Base-by-base conservation (phyloP, 805 yeast genomes). In the Pichia kluyveri region DNA sequence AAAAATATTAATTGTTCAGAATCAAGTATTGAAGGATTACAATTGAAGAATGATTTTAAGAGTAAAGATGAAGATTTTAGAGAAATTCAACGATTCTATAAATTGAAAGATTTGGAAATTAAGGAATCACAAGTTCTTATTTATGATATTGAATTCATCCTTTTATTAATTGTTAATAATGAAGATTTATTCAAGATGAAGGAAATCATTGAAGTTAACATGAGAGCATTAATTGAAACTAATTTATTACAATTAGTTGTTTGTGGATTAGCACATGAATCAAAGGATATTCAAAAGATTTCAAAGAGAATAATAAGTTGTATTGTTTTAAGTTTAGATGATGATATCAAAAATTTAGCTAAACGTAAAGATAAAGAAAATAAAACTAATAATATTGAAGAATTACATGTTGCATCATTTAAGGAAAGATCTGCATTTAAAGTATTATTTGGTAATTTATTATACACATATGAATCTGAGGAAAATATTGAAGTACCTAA, bases 141-240 rank as follows among this genome's bases (percentile, higher is more conserved):
- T 8, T 86, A 89, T 61, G 91, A 87, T 59, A 74, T 80, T n/a
- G 80, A 83, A 57, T 86, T 89, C 57, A 56, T 89, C 37, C 61
- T 86, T 51, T 67, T 83, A 47, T 59, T 82, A 51, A 63, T 82
- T 5, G 60, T 83, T 37, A 83, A 81, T 60, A 84, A 80, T 55
- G 81, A 78, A 5, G 90, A 84, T 51, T 66, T 85, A 32, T 72
- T 84, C 40, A 53, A 43, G 47, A 55, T 41, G 50, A 51, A 52
- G 10, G 51, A 49, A 1, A 14, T n/a, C 34, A 42, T 54, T 42
- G 62, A 60, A 15, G 71, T 82, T 46, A 78, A 84, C 50, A 63
- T 84, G 41, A 76, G 73, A 54, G 73, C 70, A 42, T 63, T 86
- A 28, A 68, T 82, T 5, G 85, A 81, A 2, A 70, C 85, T 1